Percentiles rank a stretch among this genome's conserved stretches.
Evolutionary conservation across 768 basidiomycete species (phyloP).

Genomic region (Suillus clintonianus): DNA sequence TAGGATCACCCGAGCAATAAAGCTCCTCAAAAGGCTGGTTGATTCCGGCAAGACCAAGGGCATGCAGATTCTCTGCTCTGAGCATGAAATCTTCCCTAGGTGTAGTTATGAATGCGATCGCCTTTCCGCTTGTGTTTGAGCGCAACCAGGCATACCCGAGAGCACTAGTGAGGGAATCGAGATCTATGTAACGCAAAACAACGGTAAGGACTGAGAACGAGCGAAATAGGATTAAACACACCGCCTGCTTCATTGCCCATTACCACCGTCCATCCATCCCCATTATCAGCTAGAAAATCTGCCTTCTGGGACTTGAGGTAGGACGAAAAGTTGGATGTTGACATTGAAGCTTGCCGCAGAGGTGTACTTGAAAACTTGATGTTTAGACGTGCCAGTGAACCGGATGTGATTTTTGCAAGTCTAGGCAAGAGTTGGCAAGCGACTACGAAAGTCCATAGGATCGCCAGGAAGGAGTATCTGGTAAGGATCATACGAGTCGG

Average conservation of each 20-base stretch:
- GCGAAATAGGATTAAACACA: conserved; percentile 30
- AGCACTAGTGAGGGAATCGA: conserved; percentile 86
- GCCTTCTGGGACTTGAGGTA: conserved; percentile 53
- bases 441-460: not conserved
- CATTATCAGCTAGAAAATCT: conserved; percentile 61
- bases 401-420: not conserved
- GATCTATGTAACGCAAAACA: conserved; percentile 74
- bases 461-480: not conserved
- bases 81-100: conserved; percentile 68
- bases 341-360: conserved; percentile 14
- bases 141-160: conserved; percentile 82
- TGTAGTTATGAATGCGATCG: conserved; percentile 74
- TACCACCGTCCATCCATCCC: conserved; percentile 74
- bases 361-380: not conserved
- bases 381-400: not conserved
- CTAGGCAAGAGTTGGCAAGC: not conserved
- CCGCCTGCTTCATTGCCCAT: conserved; percentile 99
- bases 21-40: conserved; percentile 44
- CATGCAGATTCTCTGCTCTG: conserved; percentile 45
- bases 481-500: not conserved
- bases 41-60: not conserved
- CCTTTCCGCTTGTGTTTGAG: conserved; percentile 49
- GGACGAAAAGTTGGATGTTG: conserved; percentile 29
- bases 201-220: not conserved
- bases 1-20: conserved; percentile 65